Evolutionary conservation across 257 asterid genomes (phyloP).

Genomic region (Coffea eugenioides): DNA sequence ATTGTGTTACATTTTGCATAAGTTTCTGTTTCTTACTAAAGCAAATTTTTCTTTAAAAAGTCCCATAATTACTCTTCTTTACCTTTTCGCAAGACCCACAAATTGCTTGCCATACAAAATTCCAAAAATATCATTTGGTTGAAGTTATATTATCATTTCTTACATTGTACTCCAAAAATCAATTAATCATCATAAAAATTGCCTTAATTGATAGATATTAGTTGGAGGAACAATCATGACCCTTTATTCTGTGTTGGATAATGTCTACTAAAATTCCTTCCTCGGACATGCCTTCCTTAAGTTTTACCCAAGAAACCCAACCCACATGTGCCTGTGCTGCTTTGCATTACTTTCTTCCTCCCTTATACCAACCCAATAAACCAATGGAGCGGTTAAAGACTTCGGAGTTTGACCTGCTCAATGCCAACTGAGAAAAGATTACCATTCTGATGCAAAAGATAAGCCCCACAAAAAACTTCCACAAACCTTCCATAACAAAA

Average conservation of each 20-base stretch:
- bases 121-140: background rate
- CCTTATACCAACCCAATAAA: background rate
- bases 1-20: background rate
- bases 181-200: background rate
- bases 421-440: constrained; percentile 15
- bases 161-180: background rate
- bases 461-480: background rate
- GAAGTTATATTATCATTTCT: background rate
- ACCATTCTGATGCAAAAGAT: background rate
- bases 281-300: constrained; percentile 13
- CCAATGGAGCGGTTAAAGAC: background rate
- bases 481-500: background rate
- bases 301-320: constrained; percentile 5
- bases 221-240: background rate
- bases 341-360: background rate
- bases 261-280: background rate
- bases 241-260: background rate
- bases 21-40: background rate
- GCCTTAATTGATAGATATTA: background rate
- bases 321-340: background rate
- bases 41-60: background rate
- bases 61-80: no score
- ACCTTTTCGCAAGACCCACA: no score
- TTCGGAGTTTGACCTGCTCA: constrained; percentile 3
- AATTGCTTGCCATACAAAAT: background rate